Evolutionary conservation across 306 rosid genomes (phyloP), one percentile per base, ranked within the genome.

Genomic region (Elaeagnus macrophylla): DNA sequence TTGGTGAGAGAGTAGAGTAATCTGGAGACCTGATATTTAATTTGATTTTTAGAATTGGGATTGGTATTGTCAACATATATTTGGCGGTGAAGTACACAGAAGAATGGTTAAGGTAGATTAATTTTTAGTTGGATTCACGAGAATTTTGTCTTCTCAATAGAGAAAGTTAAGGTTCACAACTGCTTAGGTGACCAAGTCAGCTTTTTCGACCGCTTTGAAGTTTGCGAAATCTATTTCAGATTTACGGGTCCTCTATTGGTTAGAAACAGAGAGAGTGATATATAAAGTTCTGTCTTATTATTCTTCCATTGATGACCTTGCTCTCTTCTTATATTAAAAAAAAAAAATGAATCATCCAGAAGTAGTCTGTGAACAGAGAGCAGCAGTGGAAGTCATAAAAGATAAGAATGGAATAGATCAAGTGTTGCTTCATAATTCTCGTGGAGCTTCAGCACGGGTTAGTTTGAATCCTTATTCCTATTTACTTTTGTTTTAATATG

Each of bases 361-460:
- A 44, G 62, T 48, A 67, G 70, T 61, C 50, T 69, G 54, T 54
- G 69, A 59, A 39, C 64, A 51, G 48, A 75, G 53, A 67, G 42
- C 62, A 47, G 60, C 63, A 10, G 77, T 81, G 64, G 81, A 83
- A 60, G 53, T 81, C 52, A 49, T 37, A 5, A 79, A 76, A 61
- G 93, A 80, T 77, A 78, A 47, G 48, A 68, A 76, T 71, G 94
- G 95, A 67, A 67, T 76, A 3, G 76, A 68, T 9, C 91, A 55
- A 47, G 68, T 78, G 35, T 2, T 81, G 45, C 91, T 91, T 66
- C 77, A 73, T 60, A 86, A 68, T 50, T 13, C 48, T 37, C 62
- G 84, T n/a, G 97, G 95, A 56, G 85, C 85, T 71, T 81, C 91
- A 0, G 89, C 75, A 45, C 64, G 68, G 79, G 89, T 84, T 54